Evolutionary conservation across 2,329 filamentous ascomycete species (phyloP), one percentile per base, ranked within the genome.

Genomic region (Juglanconis oblonga): DNA sequence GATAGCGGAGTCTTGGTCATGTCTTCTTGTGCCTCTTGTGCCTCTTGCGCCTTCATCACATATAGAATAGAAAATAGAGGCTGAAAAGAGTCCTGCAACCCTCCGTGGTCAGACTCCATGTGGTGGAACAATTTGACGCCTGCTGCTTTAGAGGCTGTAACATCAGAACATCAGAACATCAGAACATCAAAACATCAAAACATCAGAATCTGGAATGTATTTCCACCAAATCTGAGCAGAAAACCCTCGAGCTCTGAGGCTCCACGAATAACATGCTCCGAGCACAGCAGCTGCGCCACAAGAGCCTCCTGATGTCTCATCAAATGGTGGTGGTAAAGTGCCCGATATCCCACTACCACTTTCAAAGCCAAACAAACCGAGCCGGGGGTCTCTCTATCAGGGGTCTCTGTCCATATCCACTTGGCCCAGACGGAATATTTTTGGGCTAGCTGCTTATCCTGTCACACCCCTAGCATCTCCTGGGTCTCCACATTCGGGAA

Each of bases 51-150:
- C n/a, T n/a, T n/a, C n/a, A n/a, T n/a, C n/a, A n/a, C n/a, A n/a
- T n/a, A n/a, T n/a, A n/a, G n/a, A n/a, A n/a, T n/a, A n/a, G n/a
- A n/a, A n/a, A n/a, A n/a, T n/a, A n/a, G n/a, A n/a, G n/a, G n/a
- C n/a, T n/a, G n/a, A n/a, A n/a, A n/a, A n/a, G n/a, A n/a, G n/a
- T n/a, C n/a, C n/a, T n/a, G n/a, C n/a, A 17, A 45, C n/a, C 42
- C 13, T 8, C 13, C 13, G 8, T 7, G 42, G n/a, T 61, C 61
- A 57, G 35, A 44, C 54, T 61, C 52, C 58, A 62, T 60, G 61
- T 57, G 54, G 61, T 62, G 61, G 61, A 62, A 62, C 61, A 53
- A 57, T 51, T 61, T 49, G 42, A 33, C 44, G 52, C 29, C 52
- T 42, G 56, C 48, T 36, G 32, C n/a, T 42, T 45, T 14, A 33